Evolutionary conservation across 768 basidiomycete species (phyloP).

Genomic region (Leccinum obscurum): DNA sequence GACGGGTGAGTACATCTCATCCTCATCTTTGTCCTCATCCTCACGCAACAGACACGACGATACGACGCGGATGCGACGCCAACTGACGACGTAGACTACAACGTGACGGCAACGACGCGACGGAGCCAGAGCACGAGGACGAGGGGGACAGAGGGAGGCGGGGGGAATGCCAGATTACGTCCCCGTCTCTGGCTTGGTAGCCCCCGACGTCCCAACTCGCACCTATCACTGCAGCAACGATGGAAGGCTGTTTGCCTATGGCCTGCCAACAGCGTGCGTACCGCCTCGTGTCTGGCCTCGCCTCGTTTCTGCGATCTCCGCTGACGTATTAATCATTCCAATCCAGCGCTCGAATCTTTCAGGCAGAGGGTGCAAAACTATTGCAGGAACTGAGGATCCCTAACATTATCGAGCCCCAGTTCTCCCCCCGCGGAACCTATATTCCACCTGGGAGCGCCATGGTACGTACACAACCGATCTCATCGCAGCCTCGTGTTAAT

Average conservation of each 20-base stretch:
- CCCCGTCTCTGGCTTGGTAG: constrained; percentile 9
- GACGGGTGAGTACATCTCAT: too few species aligned
- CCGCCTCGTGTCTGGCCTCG: constrained; percentile 15
- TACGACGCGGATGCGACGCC: too few species aligned
- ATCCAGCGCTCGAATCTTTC: constrained; percentile 69
- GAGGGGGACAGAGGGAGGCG: too few species aligned
- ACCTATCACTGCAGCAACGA: constrained; percentile 83
- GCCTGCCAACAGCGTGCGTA: constrained; percentile 70
- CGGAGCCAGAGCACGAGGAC: too few species aligned
- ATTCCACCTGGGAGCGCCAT: too few species aligned
- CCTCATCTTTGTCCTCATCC: too few species aligned
- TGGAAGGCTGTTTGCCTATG: constrained; percentile 85
- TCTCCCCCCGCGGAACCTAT: too few species aligned
- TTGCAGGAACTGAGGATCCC: constrained; percentile 71
- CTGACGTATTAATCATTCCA: constrained; percentile 8
- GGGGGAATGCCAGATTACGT: constrained; percentile 47
- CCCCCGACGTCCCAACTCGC: constrained; percentile 70
- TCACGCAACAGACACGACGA: too few species aligned
- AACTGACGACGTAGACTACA: too few species aligned
- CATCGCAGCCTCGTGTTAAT: too few species aligned
- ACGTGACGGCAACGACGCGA: too few species aligned
- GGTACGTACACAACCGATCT: too few species aligned
- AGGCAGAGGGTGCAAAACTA: constrained; percentile 71
- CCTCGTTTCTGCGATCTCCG: constrained; percentile 10
- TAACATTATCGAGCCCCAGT: constrained; percentile 69